Conservation (phyloP, 768 basidiomycete genomes). For the Clathrus columnatus region DNA sequence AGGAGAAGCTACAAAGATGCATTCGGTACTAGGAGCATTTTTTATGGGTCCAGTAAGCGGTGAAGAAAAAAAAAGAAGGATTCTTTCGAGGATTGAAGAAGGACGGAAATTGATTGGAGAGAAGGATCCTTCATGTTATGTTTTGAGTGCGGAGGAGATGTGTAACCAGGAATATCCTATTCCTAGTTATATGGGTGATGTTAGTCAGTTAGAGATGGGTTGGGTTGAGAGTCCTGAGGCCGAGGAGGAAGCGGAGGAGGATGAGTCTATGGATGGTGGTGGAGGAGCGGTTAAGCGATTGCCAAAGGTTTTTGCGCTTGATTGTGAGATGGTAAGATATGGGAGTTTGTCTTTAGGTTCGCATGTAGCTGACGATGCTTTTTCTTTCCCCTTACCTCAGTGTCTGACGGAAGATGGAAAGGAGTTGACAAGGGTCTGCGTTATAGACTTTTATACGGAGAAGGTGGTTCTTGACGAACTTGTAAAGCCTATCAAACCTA, state of each 20-base stretch:
- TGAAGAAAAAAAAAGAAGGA: slow-evolving; percentile 68
- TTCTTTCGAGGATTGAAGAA: slow-evolving; percentile 27
- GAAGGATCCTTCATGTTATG: slow-evolving; percentile 58
- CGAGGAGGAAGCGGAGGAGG: background rate
- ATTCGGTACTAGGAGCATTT: slow-evolving; percentile 75
- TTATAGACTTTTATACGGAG: slow-evolving; percentile 69
- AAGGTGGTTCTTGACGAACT: slow-evolving; percentile 79
- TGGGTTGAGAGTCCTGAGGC: background rate
- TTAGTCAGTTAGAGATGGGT: background rate
- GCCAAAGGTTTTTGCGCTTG: background rate
- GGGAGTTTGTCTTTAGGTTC: background rate
- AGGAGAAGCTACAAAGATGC: slow-evolving; percentile 78
- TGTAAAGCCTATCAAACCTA: slow-evolving; percentile 78
- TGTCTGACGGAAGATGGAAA: slow-evolving; percentile 86
- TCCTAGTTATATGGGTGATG: background rate
- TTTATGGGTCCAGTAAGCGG: slow-evolving; percentile 73
- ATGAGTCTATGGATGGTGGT: too few relatives aligned
- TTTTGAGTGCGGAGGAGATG: slow-evolving; percentile 79
- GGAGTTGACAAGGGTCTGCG: slow-evolving; percentile 75
- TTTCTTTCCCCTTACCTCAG: too few relatives aligned
- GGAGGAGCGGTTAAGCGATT: too few relatives aligned
- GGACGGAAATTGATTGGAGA: slow-evolving; percentile 45
- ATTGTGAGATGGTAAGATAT: background rate
- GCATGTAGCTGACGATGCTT: background rate
- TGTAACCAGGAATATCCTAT: slow-evolving; percentile 78